phyloP scores from a whole-genome alignment of 805 yeast genomes.

The Phaffomyces antillensis region DNA sequence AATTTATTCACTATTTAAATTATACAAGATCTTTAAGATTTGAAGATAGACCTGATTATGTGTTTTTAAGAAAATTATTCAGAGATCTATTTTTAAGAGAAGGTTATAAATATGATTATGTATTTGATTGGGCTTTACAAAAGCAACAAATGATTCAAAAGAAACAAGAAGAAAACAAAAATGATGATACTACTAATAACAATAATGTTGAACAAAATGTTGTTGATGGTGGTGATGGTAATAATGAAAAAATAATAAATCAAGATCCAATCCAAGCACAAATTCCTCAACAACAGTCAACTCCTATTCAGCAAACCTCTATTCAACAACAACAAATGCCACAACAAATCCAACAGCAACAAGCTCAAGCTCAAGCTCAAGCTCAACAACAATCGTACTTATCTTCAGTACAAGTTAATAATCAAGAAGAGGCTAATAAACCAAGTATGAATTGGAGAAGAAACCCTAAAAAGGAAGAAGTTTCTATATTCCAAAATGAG shows the following conservation, averaged over 20 bases:
- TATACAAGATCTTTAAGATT: conserved; percentile 87
- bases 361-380: background rate
- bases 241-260: background rate
- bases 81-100: conserved; percentile 85
- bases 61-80: conserved; percentile 78
- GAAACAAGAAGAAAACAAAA: conserved; percentile 5
- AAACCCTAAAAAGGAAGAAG: too few relatives aligned
- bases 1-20: conserved; percentile 77
- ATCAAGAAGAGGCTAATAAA: too few relatives aligned
- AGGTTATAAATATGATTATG: conserved; percentile 86
- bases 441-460: too few relatives aligned
- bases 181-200: background rate
- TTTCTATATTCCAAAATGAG: too few relatives aligned
- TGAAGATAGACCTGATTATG: conserved; percentile 95
- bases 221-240: background rate
- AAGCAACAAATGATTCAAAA: conserved; percentile 50
- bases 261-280: background rate
- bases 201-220: background rate
- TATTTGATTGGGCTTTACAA: conserved; percentile 94
- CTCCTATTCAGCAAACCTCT: background rate
- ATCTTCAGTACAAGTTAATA: too few relatives aligned
- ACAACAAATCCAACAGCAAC: background rate
- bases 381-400: background rate
- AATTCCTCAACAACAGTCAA: background rate
- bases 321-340: background rate